A percentile compares a stretch with the other conserved stretches of the same genome.
Conservation (phyloP, 176 grass and related monocot species). For the Phyllostachys edulis region DNA sequence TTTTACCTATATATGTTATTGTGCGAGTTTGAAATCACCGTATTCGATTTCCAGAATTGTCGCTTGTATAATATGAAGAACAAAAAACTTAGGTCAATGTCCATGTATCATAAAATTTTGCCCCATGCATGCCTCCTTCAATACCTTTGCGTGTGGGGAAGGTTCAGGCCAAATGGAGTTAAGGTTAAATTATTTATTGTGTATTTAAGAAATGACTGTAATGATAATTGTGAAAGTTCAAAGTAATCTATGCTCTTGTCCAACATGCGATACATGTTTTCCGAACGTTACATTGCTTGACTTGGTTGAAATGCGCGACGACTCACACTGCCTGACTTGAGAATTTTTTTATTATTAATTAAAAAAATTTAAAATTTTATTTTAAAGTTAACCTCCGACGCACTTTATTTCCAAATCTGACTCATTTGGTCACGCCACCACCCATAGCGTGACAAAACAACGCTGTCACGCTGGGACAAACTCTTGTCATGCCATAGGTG, state of each 20-base stretch:
- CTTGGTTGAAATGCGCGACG: background rate
- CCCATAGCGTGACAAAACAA: too few relatives aligned
- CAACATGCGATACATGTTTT: conserved; percentile 43
- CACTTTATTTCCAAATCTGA: too few relatives aligned
- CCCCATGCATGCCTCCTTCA: background rate
- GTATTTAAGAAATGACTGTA: background rate
- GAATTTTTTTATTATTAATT: too few relatives aligned
- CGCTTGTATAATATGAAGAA: background rate
- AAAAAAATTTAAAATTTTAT: too few relatives aligned
- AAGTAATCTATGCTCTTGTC: background rate
- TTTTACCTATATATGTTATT: background rate
- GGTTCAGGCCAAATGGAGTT: background rate
- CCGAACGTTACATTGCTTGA: conserved; percentile 15
- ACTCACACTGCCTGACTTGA: background rate
- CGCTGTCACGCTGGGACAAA: too few relatives aligned
- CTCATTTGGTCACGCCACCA: too few relatives aligned
- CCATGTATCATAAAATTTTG: background rate
- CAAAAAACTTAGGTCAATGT: background rate
- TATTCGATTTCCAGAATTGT: background rate
- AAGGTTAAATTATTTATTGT: background rate
- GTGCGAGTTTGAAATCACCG: background rate
- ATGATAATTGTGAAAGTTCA: background rate
- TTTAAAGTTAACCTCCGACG: too few relatives aligned
- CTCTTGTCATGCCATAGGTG: too few relatives aligned
- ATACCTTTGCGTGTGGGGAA: background rate